A percentile compares a stretch with the other conserved stretches of the same genome.
These are phyloP conservation scores for Raffaelea ambrosiae DNA, from an alignment of 2,329 filamentous ascomycete genomes.

Conservation along the genomic window DNA sequence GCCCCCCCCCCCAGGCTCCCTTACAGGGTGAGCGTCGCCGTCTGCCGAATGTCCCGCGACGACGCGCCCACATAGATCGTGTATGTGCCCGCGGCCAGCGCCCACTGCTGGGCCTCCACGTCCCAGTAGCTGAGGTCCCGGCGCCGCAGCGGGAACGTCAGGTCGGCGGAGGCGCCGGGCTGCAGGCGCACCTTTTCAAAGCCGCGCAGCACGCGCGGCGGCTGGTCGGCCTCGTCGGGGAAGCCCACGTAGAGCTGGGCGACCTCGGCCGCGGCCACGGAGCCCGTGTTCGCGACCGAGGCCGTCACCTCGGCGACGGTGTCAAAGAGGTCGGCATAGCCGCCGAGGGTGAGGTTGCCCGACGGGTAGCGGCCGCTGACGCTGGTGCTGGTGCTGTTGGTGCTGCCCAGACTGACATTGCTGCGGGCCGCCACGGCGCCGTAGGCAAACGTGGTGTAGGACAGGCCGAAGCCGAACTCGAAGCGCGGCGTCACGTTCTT, in stretches of 20 bases:
- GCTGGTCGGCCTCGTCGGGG: slow-evolving; percentile 38
- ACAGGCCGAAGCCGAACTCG: slow-evolving; percentile 45
- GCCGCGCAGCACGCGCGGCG: slow-evolving; percentile 47
- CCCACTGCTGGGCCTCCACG: slow-evolving; percentile 47
- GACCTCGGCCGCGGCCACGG: slow-evolving; percentile 31
- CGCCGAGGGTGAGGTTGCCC: slow-evolving; percentile 30
- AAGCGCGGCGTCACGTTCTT: slow-evolving; percentile 37
- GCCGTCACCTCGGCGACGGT: slow-evolving; percentile 29
- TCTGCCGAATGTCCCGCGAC: too few species aligned
- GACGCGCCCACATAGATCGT: slow-evolving; percentile 28
- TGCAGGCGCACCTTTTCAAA: slow-evolving; percentile 48
- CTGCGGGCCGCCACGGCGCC: slow-evolving; percentile 21
- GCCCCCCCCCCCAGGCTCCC: too few species aligned
- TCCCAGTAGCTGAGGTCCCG: slow-evolving; percentile 58
- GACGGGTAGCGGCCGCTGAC: slow-evolving; percentile 25
- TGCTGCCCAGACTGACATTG: background rate
- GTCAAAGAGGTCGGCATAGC: slow-evolving; percentile 38
- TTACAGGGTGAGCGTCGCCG: too few species aligned
- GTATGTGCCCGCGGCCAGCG: slow-evolving; percentile 32
- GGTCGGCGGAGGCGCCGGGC: slow-evolving; percentile 29
- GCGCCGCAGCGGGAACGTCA: slow-evolving; percentile 43
- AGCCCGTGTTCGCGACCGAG: slow-evolving; percentile 31
- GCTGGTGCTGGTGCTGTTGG: slow-evolving; percentile 7
- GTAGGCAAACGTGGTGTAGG: slow-evolving; percentile 44
- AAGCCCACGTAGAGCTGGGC: slow-evolving; percentile 43